phyloP scores from a whole-genome alignment of 1,284 basidiomycete genomes.

The Cryptococcus amylolentus region DNA sequence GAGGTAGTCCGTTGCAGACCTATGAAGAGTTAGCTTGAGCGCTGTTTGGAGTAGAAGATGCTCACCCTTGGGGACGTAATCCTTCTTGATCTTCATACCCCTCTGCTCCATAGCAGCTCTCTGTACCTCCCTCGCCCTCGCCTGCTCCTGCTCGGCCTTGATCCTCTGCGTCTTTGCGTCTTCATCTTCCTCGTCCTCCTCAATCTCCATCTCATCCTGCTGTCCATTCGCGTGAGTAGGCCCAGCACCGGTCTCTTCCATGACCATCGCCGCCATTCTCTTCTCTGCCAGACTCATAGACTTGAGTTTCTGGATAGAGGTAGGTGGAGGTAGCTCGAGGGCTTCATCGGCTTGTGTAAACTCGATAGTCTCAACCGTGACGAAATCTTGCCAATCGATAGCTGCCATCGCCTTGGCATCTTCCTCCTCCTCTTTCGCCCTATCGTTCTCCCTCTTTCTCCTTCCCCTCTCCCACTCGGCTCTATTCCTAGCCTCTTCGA shows the following conservation, averaged over 20 bases:
- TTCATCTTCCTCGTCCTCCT: conserved; percentile 54
- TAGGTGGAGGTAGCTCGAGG: conserved; percentile 89
- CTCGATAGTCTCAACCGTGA: conserved; percentile 97
- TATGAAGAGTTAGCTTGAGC: conserved; percentile 39
- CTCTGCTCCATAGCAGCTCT: conserved; percentile 70
- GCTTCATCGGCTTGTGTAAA: conserved; percentile 89
- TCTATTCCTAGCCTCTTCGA: conserved; percentile 72
- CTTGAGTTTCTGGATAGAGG: conserved; percentile 90
- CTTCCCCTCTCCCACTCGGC: conserved; percentile 86
- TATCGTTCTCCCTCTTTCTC: conserved; percentile 77
- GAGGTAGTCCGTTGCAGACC: conserved; percentile 59
- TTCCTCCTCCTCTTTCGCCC: conserved; percentile 81
- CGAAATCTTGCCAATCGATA: conserved; percentile 99
- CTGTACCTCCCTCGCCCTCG: conserved; percentile 69
- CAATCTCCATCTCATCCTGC: conserved; percentile 55
- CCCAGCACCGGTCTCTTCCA: conserved; percentile 84
- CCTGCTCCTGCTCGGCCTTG: conserved; percentile 71
- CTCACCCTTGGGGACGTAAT: conserved; percentile 91
- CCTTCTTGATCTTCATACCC: conserved; percentile 93
- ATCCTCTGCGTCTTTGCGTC: conserved; percentile 62
- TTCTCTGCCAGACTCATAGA: conserved; percentile 96
- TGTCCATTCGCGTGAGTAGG: conserved; percentile 56
- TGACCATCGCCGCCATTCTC: conserved; percentile 96
- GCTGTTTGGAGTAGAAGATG: conserved; percentile 11
- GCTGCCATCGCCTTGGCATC: conserved; percentile 71